phyloP scores from a whole-genome alignment of 2,329 filamentous ascomycete genomes.

The Phyllosticta citriasiana region DNA sequence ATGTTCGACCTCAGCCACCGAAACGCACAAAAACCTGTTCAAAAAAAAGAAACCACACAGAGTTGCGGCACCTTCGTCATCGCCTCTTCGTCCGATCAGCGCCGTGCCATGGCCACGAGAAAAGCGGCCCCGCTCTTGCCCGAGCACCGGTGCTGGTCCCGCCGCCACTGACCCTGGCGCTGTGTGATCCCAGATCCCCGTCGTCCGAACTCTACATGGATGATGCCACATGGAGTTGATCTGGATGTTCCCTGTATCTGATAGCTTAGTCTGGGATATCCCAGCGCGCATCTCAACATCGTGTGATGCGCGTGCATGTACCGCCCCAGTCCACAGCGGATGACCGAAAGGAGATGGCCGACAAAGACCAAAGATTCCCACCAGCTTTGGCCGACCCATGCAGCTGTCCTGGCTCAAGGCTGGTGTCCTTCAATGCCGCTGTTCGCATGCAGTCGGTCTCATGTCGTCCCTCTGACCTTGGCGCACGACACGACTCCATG shows the following conservation, averaged over 20 bases:
- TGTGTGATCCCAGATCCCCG: background rate
- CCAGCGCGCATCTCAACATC: background rate
- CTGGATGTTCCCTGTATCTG: background rate
- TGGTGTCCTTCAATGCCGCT: background rate
- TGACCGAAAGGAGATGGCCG: background rate
- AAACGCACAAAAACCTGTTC: no score
- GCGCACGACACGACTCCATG: background rate
- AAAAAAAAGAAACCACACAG: background rate
- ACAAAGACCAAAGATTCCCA: background rate
- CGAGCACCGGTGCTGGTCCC: background rate
- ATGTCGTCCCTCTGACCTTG: background rate
- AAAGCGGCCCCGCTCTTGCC: background rate
- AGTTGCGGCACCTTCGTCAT: background rate
- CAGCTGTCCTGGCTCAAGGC: background rate
- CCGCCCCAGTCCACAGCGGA: background rate
- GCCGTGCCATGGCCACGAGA: background rate
- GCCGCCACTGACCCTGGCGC: background rate
- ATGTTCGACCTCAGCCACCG: no score
- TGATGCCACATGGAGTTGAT: background rate
- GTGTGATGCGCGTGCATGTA: background rate
- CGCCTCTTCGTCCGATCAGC: background rate
- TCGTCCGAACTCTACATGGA: background rate
- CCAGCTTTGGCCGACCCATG: background rate
- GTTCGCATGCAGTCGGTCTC: background rate
- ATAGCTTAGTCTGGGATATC: background rate